A percentile compares a stretch with the other conserved stretches of the same genome.
phyloP scores from a whole-genome alignment of 208 protist genomes.

The Tritrichomonas musculus region DNA sequence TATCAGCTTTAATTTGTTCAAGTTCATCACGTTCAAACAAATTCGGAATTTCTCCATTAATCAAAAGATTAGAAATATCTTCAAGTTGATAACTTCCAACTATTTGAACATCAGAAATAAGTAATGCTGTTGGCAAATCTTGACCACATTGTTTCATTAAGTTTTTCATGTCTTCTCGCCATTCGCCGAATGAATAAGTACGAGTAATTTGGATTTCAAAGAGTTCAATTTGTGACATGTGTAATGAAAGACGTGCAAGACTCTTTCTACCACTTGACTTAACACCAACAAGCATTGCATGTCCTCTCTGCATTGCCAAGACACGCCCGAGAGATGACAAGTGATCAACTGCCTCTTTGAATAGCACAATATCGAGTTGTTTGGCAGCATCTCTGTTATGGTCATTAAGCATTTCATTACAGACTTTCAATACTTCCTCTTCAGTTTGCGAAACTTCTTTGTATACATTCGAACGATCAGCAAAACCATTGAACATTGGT shows the following conservation, averaged over 20 bases:
- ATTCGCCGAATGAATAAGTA: conserved; percentile 70
- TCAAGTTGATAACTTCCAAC: conserved; percentile 82
- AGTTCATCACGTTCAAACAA: conserved; percentile 69
- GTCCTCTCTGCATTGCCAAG: conserved; percentile 82
- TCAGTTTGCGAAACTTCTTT: conserved; percentile 64
- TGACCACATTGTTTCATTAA: conserved; percentile 64
- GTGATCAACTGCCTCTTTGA: conserved; percentile 86
- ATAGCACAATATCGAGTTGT: conserved; percentile 84
- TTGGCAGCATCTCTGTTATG: conserved; percentile 79
- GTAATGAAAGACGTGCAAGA: conserved; percentile 76
- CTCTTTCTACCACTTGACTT: conserved; percentile 85
- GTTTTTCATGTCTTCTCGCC: conserved; percentile 51
- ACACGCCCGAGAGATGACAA: conserved; percentile 81
- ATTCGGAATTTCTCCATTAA: conserved; percentile 87
- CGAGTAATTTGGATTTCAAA: background rate
- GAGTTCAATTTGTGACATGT: conserved; percentile 60
- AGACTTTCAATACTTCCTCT: conserved; percentile 47
- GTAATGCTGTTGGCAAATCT: conserved; percentile 76
- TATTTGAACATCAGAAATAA: conserved; percentile 85
- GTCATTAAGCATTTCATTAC: conserved; percentile 67
- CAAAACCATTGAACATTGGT: conserved; percentile 44
- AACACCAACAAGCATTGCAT: conserved; percentile 83
- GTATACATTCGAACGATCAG: conserved; percentile 31
- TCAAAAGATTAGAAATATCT: conserved; percentile 93
- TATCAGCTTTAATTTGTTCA: conserved; percentile 43